phyloP scores from a whole-genome alignment of 164 flowering plant genomes.

The Buxus sempervirens region DNA sequence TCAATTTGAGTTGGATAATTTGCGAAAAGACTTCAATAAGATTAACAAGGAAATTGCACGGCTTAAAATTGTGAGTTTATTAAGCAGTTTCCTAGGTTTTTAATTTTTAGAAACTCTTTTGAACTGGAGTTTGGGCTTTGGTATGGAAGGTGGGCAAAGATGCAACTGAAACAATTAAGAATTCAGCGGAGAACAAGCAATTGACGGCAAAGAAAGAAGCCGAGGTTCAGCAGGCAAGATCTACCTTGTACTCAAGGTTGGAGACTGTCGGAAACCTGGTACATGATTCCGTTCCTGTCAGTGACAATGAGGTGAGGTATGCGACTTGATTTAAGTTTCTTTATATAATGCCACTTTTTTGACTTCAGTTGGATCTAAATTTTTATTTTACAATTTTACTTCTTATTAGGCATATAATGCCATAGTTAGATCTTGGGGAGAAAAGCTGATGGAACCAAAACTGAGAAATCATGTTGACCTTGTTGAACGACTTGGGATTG shows the following conservation, averaged over 20 bases:
- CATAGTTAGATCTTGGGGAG: constrained; percentile 72
- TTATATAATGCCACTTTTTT: background rate
- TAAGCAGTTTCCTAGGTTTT: background rate
- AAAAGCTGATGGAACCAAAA: constrained; percentile 51
- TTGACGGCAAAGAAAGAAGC: constrained; percentile 54
- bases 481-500: constrained; percentile 93
- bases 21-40: constrained; percentile 65
- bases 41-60: constrained; percentile 69
- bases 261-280: constrained; percentile 78
- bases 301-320: constrained; percentile 64
- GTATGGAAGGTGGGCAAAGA: constrained; percentile 54
- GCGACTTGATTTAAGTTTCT: too few relatives aligned
- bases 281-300: constrained; percentile 87
- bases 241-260: constrained; percentile 43
- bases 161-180: constrained; percentile 52
- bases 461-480: constrained; percentile 92
- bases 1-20: constrained; percentile 69
- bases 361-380: too few relatives aligned
- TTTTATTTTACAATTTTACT: background rate
- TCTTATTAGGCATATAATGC: constrained; percentile 68
- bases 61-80: constrained; percentile 58
- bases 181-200: constrained; percentile 67
- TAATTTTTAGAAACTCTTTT: background rate
- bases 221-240: constrained; percentile 64
- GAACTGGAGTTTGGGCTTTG: background rate